phyloP scores from a whole-genome alignment of 768 basidiomycete species.

The Auriscalpium microsporum region DNA sequence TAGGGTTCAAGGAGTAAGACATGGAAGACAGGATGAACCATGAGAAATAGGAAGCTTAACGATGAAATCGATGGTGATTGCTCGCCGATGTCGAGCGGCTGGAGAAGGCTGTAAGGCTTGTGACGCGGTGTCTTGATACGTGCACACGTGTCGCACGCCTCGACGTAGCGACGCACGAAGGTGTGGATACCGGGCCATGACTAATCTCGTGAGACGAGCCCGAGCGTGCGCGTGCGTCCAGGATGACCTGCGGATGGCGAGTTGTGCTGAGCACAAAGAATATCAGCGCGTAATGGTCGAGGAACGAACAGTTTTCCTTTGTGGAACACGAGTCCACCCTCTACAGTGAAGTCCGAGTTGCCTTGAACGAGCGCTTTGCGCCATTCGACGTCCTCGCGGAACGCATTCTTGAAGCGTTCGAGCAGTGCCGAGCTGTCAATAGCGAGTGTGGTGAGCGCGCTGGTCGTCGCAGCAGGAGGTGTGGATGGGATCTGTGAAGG shows the following conservation, averaged over 20 bases:
- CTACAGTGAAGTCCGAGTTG: constrained; percentile 7
- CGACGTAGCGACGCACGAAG: constrained; percentile 24
- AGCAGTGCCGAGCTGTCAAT: constrained; percentile 16
- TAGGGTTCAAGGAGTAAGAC: constrained; percentile 24
- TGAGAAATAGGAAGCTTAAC: constrained; percentile 14
- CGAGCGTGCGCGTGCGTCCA: constrained; percentile 27
- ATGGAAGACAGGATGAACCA: constrained; percentile 31
- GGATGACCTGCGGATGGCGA: constrained; percentile 31
- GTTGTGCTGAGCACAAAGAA: constrained; percentile 31
- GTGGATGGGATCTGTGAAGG: background rate
- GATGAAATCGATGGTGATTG: constrained; percentile 18
- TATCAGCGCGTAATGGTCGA: constrained; percentile 19
- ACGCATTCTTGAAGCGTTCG: constrained; percentile 12
- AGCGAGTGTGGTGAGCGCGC: constrained; percentile 16
- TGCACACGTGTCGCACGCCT: constrained; percentile 22
- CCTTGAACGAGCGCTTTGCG: constrained; percentile 11
- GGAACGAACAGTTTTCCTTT: constrained; percentile 27
- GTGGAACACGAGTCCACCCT: constrained; percentile 17
- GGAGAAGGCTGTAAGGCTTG: constrained; percentile 21
- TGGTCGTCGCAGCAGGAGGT: background rate
- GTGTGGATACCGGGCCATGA: constrained; percentile 29
- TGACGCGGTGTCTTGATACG: constrained; percentile 22
- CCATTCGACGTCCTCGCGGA: constrained; percentile 13
- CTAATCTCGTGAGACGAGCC: constrained; percentile 27
- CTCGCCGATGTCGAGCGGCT: constrained; percentile 24